Percentiles rank a stretch among this genome's conserved stretches.
phyloP scores from a whole-genome alignment of 2,329 filamentous ascomycete species.

The Verruconis gallopava region DNA sequence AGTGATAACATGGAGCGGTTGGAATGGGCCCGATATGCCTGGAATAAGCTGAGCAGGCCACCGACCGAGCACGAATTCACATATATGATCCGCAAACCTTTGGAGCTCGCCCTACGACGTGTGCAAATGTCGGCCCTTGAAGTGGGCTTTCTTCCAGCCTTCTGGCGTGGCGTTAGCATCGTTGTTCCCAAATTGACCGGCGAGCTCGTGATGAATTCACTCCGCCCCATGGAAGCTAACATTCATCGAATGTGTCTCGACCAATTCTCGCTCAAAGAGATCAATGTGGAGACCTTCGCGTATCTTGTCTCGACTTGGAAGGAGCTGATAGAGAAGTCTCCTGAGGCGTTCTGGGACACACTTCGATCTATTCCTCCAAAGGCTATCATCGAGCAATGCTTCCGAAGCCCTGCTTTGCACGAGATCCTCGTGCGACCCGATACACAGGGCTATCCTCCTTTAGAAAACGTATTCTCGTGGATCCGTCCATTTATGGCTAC shows the following conservation, averaged over 20 bases:
- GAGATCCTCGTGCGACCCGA: conserved; percentile 37
- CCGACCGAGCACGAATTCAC: conserved; percentile 68
- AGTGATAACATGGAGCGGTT: conserved; percentile 51
- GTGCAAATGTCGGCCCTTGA: conserved; percentile 44
- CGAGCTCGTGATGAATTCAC: conserved; percentile 60
- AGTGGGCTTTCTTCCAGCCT: conserved; percentile 47
- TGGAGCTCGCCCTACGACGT: conserved; percentile 52
- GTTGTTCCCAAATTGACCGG: conserved; percentile 64
- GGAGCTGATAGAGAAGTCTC: conserved; percentile 58
- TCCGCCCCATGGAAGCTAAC: conserved; percentile 67
- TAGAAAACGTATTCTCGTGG: conserved; percentile 60
- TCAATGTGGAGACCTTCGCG: conserved; percentile 44
- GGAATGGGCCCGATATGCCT: conserved; percentile 56
- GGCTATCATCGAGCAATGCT: conserved; percentile 72
- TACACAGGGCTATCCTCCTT: conserved; percentile 38
- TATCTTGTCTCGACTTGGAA: conserved; percentile 59
- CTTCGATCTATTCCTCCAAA: conserved; percentile 70
- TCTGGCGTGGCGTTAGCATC: conserved; percentile 66
- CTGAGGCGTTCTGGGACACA: conserved; percentile 76
- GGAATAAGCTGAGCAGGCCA: conserved; percentile 50
- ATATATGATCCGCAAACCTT: conserved; percentile 66
- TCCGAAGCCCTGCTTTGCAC: conserved; percentile 55
- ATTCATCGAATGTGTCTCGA: conserved; percentile 47
- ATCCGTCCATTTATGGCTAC: conserved; percentile 65
- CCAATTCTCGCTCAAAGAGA: conserved; percentile 28